phyloP scores from a whole-genome alignment of 2,329 filamentous ascomycete species.

The Diplocarpon rosae region DNA sequence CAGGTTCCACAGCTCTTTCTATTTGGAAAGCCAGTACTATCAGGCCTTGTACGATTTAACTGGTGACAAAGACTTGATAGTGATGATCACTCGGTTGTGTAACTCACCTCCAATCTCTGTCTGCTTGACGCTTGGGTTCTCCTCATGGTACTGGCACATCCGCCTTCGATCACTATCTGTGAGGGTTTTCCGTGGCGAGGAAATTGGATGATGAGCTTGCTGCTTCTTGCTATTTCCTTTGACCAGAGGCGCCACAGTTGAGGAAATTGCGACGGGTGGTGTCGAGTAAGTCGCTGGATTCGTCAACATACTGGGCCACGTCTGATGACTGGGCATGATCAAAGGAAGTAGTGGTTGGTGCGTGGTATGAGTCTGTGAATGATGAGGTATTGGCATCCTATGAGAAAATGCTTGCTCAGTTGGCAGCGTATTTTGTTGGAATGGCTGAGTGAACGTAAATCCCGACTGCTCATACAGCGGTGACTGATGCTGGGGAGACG shows the following conservation, averaged over 20 bases:
- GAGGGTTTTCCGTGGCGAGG: constrained; percentile 73
- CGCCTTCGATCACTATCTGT: constrained; percentile 81
- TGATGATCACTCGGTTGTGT: constrained; percentile 1
- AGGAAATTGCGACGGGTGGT: constrained; percentile 44
- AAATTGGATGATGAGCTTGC: constrained; percentile 38
- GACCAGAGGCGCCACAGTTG: constrained; percentile 38
- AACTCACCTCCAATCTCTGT: constrained; percentile 79
- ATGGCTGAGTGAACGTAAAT: constrained; percentile 49
- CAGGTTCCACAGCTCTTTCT: background rate
- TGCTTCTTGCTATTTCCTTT: constrained; percentile 34
- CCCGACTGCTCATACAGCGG: constrained; percentile 58
- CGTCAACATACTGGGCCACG: constrained; percentile 76
- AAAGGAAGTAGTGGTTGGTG: constrained; percentile 54
- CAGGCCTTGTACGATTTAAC: no score
- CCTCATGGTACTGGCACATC: constrained; percentile 91
- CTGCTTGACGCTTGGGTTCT: constrained; percentile 84
- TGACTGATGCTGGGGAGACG: constrained; percentile 50
- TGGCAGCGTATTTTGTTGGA: constrained; percentile 50
- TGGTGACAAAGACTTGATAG: background rate
- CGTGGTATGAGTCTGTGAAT: constrained; percentile 38
- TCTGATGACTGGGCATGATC: constrained; percentile 54
- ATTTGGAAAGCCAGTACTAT: no score
- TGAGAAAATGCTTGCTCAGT: constrained; percentile 40
- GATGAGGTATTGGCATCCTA: constrained; percentile 46
- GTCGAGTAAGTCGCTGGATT: constrained; percentile 56